A percentile compares a stretch with the other conserved stretches of the same genome.
Evolutionary conservation across 768 basidiomycete genomes (phyloP).

Genomic region (Tremella yokohamensis): DNA sequence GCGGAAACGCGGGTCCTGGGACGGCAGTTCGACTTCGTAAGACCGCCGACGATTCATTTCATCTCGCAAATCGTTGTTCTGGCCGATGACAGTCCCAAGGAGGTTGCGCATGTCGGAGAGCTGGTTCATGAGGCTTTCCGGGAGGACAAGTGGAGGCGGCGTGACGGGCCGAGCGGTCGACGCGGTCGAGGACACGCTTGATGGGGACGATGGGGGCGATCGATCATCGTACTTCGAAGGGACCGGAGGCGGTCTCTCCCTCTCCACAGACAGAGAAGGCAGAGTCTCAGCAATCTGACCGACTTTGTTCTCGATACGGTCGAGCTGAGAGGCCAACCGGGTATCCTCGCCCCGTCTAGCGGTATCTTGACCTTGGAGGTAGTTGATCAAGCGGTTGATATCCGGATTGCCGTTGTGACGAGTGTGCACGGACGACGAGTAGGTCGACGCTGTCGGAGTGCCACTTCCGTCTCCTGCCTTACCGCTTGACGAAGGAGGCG

Average conservation of each 20-base stretch:
- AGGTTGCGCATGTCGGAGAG: constrained; percentile 56
- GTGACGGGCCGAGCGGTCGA: constrained; percentile 47
- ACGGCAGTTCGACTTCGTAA: constrained; percentile 26
- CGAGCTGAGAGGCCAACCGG: constrained; percentile 65
- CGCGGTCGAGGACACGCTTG: constrained; percentile 53
- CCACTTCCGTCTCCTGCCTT: constrained; percentile 11
- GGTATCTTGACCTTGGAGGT: constrained; percentile 64
- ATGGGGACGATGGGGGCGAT: constrained; percentile 56
- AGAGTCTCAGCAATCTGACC: constrained; percentile 57
- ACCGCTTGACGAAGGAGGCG: constrained; percentile 18
- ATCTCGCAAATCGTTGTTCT: constrained; percentile 64
- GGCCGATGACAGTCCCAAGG: constrained; percentile 61
- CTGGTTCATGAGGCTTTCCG: constrained; percentile 29
- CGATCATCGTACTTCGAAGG: constrained; percentile 28
- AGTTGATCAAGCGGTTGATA: constrained; percentile 41
- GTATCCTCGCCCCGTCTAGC: constrained; percentile 63
- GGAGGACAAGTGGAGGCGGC: constrained; percentile 28
- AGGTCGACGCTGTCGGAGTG: constrained; percentile 52
- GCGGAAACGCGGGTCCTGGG: constrained; percentile 24
- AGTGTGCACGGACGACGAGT: constrained; percentile 11
- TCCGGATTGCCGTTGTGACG: constrained; percentile 51
- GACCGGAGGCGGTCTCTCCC: constrained; percentile 39
- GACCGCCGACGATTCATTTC: constrained; percentile 36
- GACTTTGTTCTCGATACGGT: constrained; percentile 67
- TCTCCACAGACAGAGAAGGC: constrained; percentile 11